Conservation (phyloP, 1,139 yeast genomes). For the Diutina rugosa region DNA sequence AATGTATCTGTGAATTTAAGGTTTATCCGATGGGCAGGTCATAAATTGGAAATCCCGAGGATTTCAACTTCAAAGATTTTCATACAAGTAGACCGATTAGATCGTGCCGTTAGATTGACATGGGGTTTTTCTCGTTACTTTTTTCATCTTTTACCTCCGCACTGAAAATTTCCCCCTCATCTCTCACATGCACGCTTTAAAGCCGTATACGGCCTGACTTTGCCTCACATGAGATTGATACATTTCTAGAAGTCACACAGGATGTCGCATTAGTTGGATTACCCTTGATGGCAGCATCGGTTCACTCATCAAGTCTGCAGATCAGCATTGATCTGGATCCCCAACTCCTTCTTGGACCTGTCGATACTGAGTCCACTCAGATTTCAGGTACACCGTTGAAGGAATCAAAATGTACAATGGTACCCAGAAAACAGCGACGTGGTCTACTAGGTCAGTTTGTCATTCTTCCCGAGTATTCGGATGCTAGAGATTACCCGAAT, state of each 20-base stretch:
- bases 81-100: no score
- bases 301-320: background rate
- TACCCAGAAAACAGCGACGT: slow-evolving; percentile 13
- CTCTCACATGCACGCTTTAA: background rate
- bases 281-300: background rate
- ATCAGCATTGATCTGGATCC: background rate
- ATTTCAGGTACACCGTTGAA: background rate
- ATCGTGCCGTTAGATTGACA: background rate
- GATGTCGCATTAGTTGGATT: background rate
- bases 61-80: no score
- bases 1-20: no score
- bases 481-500: slow-evolving; percentile 52
- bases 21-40: no score
- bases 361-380: background rate
- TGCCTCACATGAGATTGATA: background rate
- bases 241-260: background rate
- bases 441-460: slow-evolving; percentile 42
- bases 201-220: background rate
- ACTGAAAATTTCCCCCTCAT: background rate
- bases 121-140: background rate
- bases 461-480: slow-evolving; percentile 57
- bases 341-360: background rate
- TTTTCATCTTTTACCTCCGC: background rate
- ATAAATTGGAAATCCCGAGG: no score
- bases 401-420: background rate